These are phyloP conservation scores for Buddleja alternifolia DNA, from an alignment of 257 asterid genomes.

Conservation along the genomic window DNA sequence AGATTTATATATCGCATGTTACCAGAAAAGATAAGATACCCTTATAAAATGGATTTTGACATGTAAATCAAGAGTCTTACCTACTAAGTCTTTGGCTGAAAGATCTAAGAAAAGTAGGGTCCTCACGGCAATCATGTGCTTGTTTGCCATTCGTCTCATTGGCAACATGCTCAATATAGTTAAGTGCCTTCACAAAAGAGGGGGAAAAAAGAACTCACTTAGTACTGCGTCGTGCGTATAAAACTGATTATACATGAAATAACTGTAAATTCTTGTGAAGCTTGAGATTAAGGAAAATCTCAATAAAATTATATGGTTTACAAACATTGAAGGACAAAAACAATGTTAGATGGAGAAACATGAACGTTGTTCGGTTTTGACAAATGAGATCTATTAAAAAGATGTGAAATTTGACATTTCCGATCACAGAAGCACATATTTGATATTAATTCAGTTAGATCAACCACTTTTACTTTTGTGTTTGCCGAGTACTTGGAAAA, in stretches of 20 bases:
- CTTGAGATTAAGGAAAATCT: neutral
- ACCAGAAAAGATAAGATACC: neutral
- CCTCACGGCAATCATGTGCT: slow-evolving; percentile 12
- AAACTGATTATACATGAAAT: neutral
- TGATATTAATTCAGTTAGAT: too few species aligned
- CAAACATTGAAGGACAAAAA: neutral
- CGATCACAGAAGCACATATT: too few species aligned
- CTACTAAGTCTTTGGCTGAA: slow-evolving; percentile 37
- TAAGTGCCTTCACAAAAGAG: slow-evolving; percentile 36
- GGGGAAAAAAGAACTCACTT: neutral
- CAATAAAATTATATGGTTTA: too few species aligned
- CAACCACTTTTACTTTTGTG: too few species aligned
- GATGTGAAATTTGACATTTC: too few species aligned
- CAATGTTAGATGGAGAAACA: neutral
- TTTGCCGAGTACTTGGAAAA: too few species aligned
- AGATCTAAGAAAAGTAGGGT: slow-evolving; percentile 35
- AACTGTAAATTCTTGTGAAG: neutral
- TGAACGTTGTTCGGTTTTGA: neutral
- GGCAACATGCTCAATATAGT: slow-evolving; percentile 39
- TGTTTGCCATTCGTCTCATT: slow-evolving; percentile 29
- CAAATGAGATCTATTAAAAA: neutral
- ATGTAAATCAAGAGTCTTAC: slow-evolving; percentile 34
- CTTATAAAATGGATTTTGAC: neutral
- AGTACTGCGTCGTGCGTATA: neutral
- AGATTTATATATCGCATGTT: neutral